Percentiles rank a stretch among this genome's conserved stretches.
Conservation (phyloP, 148 eudicot genomes). For the Rhododendron vialii region DNA sequence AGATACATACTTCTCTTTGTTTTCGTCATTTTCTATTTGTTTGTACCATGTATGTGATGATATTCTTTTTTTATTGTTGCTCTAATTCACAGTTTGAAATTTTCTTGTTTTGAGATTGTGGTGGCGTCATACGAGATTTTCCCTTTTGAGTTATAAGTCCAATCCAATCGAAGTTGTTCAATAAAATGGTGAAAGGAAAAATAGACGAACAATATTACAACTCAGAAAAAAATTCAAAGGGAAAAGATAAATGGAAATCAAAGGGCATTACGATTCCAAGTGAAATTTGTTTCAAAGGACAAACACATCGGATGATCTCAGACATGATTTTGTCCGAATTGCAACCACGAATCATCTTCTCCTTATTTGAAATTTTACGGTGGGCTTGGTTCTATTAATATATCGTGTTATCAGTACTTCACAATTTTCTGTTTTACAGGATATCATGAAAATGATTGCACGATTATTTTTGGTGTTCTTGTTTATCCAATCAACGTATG, state of each 20-base stretch:
- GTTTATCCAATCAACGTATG: constrained; percentile 4
- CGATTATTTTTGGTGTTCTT: constrained; percentile 8
- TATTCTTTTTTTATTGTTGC: not conserved
- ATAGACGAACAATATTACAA: too few relatives aligned
- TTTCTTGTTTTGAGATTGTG: not conserved
- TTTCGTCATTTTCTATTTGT: not conserved
- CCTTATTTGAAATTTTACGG: not conserved
- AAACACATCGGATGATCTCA: not conserved
- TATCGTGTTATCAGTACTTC: not conserved
- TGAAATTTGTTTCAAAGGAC: not conserved
- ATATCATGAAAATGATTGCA: not conserved
- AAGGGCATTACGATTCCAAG: not conserved
- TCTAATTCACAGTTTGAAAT: not conserved
- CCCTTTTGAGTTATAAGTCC: not conserved
- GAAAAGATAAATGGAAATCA: not conserved
- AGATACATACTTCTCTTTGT: not conserved
- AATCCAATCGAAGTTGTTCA: not conserved
- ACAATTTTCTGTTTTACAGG: not conserved
- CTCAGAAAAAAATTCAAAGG: not conserved
- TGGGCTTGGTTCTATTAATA: not conserved
- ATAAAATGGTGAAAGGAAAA: not conserved
- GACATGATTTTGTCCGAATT: not conserved
- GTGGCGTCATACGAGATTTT: not conserved
- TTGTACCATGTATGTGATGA: not conserved
- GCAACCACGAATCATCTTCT: not conserved